Base-by-base conservation (phyloP, 2,329 filamentous ascomycete species). In the Orbilia oligospora region DNA sequence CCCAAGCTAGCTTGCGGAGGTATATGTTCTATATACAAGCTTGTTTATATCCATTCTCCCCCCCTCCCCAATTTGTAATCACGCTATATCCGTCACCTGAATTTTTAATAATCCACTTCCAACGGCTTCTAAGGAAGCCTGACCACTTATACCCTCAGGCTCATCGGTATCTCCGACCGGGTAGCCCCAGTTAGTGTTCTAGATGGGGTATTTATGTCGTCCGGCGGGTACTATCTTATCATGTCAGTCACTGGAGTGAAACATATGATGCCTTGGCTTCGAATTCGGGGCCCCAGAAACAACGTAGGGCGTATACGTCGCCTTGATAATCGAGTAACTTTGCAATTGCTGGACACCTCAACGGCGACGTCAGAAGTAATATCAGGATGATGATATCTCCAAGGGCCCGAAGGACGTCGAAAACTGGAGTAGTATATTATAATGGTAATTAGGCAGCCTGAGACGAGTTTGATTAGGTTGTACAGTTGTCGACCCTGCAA, bases 61-160 rank as follows among this genome's bases (percentile, higher is more conserved):
- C 61, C 63, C 55, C 49, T 30, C 41, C 61, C 63, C 55, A 71
- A 77, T 77, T 77, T 77, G 73, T 77, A 77, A 77, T 77, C 73
- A 71, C 73, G 66, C 53, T 63, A 33, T 53, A 41, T 30, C n/a
- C 41, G 48, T 66, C 73, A 71, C 73, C 41, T 61, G 38, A 38
- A 33, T 49, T 27, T 44, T 77, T 77, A 77, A 77, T 77, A 71
- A 77, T 71, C 66, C 38, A 33, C 70, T 48, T 14, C 24, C 16
- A n/a, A 44, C 18, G 8, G 30, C 18, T 61, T 18, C 33, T 67
- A 24, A 48, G 14, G 12, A 67, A 58, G 51, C 38, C 70, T 67
- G 58, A 33, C 65, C 65, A 41, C 14, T 20, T 36, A 9, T 33
- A 24, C 38, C 55, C 30, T 36, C 56, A 46, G 30, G 33, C 27